Evolutionary conservation across 805 yeast genomes (phyloP).

Genomic region (Sugiyamaella qingdaonensis): DNA sequence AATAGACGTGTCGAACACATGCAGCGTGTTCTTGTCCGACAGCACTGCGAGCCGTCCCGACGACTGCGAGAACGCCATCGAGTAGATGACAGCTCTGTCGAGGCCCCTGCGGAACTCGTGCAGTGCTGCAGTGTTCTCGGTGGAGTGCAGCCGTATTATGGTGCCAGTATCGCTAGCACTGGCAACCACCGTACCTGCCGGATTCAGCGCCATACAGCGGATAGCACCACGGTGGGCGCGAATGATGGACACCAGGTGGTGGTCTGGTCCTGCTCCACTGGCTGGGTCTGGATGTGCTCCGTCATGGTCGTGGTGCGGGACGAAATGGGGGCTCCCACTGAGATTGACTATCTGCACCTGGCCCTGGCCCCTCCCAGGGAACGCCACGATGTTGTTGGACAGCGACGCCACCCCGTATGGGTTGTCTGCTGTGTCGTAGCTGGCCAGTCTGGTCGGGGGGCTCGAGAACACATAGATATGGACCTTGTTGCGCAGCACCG

Average conservation of each 20-base stretch:
- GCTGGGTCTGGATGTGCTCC: not conserved
- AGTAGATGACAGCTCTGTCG: slow-evolving; percentile 75
- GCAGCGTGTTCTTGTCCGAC: slow-evolving; percentile 86
- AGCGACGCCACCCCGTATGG: slow-evolving; percentile 61
- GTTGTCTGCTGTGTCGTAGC: slow-evolving; percentile 63
- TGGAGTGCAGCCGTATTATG: slow-evolving; percentile 66
- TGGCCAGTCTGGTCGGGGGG: slow-evolving; percentile 63
- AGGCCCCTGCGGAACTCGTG: slow-evolving; percentile 87
- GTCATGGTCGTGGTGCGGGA: not conserved
- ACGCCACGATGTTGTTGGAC: slow-evolving; percentile 53
- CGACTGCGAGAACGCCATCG: slow-evolving; percentile 78
- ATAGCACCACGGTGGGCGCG: slow-evolving; percentile 72
- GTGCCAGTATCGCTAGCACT: slow-evolving; percentile 84
- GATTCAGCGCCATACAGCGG: slow-evolving; percentile 58
- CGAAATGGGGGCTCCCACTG: slow-evolving; percentile 29
- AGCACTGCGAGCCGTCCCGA: slow-evolving; percentile 76
- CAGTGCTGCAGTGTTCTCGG: slow-evolving; percentile 62
- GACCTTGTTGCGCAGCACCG: slow-evolving; percentile 62
- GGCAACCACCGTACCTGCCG: slow-evolving; percentile 65
- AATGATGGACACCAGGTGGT: slow-evolving; percentile 55
- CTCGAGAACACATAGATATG: slow-evolving; percentile 76
- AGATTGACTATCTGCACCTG: slow-evolving; percentile 78
- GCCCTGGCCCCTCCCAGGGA: slow-evolving; percentile 72
- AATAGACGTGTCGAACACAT: slow-evolving; percentile 60
- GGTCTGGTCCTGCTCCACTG: slow-evolving; percentile 39